Conservation (phyloP, 305 asterid genomes). For the Fraxinus xanthoxyloides region DNA sequence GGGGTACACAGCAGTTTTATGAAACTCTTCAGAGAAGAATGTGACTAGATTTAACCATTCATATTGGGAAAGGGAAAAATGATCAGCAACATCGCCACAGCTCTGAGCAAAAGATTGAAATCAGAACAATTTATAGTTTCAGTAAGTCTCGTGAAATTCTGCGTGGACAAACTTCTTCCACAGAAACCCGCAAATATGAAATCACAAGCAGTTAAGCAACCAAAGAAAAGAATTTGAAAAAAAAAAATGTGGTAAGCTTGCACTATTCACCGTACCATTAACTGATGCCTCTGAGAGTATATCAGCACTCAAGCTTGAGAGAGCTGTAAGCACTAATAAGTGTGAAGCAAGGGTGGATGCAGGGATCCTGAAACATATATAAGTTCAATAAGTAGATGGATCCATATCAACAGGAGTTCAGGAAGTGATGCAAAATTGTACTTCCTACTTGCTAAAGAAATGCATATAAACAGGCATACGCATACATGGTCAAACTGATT, state of each 20-base stretch:
- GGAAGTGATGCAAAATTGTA: conserved; percentile 19
- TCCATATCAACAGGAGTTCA: conserved; percentile 22
- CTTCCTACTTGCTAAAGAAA: neutral
- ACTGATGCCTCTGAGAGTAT: conserved; percentile 87
- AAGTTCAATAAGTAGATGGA: conserved; percentile 20
- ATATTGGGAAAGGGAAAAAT: neutral
- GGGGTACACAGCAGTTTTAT: neutral
- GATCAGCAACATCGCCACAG: neutral
- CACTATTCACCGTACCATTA: conserved; percentile 60
- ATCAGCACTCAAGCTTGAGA: conserved; percentile 84
- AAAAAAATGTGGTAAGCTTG: conserved; percentile 22
- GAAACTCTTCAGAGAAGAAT: neutral
- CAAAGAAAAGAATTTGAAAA: neutral
- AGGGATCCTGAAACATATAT: conserved; percentile 74
- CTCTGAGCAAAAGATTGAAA: neutral
- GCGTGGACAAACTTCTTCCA: conserved; percentile 15
- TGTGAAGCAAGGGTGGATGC: conserved; percentile 88
- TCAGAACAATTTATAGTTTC: conserved; percentile 4
- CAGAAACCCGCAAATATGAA: conserved; percentile 15
- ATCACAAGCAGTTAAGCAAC: conserved; percentile 3
- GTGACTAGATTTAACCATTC: neutral
- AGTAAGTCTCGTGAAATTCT: conserved; percentile 8
- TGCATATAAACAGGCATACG: conserved; percentile 1
- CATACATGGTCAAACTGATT: conserved; percentile 16
- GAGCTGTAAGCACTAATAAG: conserved; percentile 84